A percentile compares a stretch with the other conserved stretches of the same genome.
Evolutionary conservation across 2,329 filamentous ascomycete genomes (phyloP).

Genomic region (Magnaporthiopsis incrustans): DNA sequence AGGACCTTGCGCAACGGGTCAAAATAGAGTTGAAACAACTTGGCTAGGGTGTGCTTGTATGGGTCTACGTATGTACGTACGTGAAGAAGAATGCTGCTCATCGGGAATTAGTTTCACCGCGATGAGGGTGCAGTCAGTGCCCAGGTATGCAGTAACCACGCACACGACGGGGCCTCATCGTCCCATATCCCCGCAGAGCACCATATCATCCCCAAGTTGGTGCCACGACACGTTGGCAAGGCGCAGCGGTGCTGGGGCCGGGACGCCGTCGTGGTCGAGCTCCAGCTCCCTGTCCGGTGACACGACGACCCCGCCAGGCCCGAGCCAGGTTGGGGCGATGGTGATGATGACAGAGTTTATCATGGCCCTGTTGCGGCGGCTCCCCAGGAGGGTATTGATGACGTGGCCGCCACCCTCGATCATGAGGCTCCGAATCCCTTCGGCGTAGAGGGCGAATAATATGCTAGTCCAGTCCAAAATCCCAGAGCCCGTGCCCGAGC

Average conservation of each 20-base stretch:
- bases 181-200: constrained; percentile 60
- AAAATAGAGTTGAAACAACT: not conserved
- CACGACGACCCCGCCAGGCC: constrained; percentile 67
- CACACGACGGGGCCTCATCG: not conserved
- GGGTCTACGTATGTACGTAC: too few species aligned
- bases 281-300: constrained; percentile 51
- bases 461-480: constrained; percentile 50
- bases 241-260: constrained; percentile 50
- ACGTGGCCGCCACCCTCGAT: constrained; percentile 79
- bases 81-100: not conserved
- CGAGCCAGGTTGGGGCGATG: constrained; percentile 85
- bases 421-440: constrained; percentile 74
- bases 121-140: not conserved
- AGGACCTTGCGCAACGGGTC: not conserved
- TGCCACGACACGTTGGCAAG: constrained; percentile 64
- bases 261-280: constrained; percentile 37
- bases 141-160: not conserved
- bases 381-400: constrained; percentile 68
- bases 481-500: constrained; percentile 26
- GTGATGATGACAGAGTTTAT: constrained; percentile 75
- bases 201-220: constrained; percentile 73
- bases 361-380: constrained; percentile 48
- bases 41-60: not conserved
- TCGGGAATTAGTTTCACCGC: not conserved
- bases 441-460: constrained; percentile 44